Evolutionary conservation across 805 yeast species (phyloP).

Genomic region (Yamadazyma endophytica): DNA sequence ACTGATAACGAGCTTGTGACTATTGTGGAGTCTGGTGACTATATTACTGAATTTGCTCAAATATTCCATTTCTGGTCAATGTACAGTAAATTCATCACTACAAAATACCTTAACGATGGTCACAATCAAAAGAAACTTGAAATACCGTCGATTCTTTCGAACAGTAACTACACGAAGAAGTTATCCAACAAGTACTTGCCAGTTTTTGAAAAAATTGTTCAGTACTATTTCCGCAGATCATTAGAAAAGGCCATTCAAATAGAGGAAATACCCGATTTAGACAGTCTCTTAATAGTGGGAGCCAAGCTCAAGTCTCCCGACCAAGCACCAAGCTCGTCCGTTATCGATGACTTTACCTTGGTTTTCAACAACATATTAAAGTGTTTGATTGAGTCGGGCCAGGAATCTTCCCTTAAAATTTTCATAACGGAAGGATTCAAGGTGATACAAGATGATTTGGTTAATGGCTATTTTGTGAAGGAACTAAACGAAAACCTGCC

Average conservation of each 20-base stretch:
- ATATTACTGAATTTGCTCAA: slow-evolving; percentile 65
- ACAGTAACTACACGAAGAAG: slow-evolving; percentile 54
- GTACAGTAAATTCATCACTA: slow-evolving; percentile 68
- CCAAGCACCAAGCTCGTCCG: slow-evolving; percentile 71
- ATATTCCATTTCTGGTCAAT: slow-evolving; percentile 84
- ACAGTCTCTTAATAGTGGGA: slow-evolving; percentile 28
- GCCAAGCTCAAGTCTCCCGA: slow-evolving; percentile 31
- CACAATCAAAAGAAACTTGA: slow-evolving; percentile 30
- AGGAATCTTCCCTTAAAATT: slow-evolving; percentile 48
- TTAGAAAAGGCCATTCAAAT: slow-evolving; percentile 75
- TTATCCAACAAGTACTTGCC: slow-evolving; percentile 51
- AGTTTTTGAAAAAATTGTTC: slow-evolving; percentile 58
- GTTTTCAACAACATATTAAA: slow-evolving; percentile 65
- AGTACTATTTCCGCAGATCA: slow-evolving; percentile 70
- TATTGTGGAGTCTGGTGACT: slow-evolving; percentile 61
- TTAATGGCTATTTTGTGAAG: slow-evolving; percentile 44
- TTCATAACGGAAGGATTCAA: slow-evolving; percentile 54
- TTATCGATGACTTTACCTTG: slow-evolving; percentile 79
- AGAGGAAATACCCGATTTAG: slow-evolving; percentile 66
- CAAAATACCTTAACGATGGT: slow-evolving; percentile 46
- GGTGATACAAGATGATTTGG: slow-evolving; percentile 59
- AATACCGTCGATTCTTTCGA: no score
- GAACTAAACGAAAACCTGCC: slow-evolving; percentile 37
- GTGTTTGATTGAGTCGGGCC: slow-evolving; percentile 70
- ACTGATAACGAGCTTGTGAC: slow-evolving; percentile 37